These are phyloP conservation scores for Psilocybe azurescens DNA, from an alignment of 768 basidiomycete species.

Conservation along the genomic window DNA sequence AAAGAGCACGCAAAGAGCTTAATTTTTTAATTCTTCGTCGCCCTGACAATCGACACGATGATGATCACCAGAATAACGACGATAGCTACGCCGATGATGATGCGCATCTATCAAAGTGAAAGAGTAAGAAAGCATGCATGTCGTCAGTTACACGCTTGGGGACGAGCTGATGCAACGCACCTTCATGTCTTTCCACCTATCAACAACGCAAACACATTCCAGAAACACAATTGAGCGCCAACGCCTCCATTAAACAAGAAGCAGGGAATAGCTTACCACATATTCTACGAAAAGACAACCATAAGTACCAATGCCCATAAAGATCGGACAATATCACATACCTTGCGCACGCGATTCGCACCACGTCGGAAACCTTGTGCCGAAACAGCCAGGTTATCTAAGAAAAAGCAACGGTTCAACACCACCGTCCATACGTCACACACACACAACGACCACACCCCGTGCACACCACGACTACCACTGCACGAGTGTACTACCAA, in stretches of 20 bases:
- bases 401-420: neutral
- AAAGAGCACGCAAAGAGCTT: neutral
- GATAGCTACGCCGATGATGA: constrained; percentile 93
- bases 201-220: neutral
- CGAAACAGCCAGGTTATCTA: constrained; percentile 95
- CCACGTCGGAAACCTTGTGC: constrained; percentile 99
- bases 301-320: too few species aligned
- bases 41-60: constrained; percentile 92
- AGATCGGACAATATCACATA: constrained; percentile 39
- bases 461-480: neutral
- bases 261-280: constrained; percentile 70
- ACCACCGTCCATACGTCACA: constrained; percentile 11
- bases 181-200: constrained; percentile 98
- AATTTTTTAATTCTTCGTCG: constrained; percentile 56
- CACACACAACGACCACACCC: neutral
- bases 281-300: constrained; percentile 57
- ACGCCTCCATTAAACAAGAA: constrained; percentile 7
- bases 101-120: constrained; percentile 73
- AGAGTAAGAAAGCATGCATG: neutral
- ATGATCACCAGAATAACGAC: constrained; percentile 94
- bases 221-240: constrained; percentile 15
- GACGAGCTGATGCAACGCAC: constrained; percentile 40
- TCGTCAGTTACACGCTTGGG: neutral
- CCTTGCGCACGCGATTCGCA: constrained; percentile 97
- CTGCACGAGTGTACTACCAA: neutral